Conservation (phyloP, 495 filamentous ascomycete species). For the Penicillium coffeae region DNA sequence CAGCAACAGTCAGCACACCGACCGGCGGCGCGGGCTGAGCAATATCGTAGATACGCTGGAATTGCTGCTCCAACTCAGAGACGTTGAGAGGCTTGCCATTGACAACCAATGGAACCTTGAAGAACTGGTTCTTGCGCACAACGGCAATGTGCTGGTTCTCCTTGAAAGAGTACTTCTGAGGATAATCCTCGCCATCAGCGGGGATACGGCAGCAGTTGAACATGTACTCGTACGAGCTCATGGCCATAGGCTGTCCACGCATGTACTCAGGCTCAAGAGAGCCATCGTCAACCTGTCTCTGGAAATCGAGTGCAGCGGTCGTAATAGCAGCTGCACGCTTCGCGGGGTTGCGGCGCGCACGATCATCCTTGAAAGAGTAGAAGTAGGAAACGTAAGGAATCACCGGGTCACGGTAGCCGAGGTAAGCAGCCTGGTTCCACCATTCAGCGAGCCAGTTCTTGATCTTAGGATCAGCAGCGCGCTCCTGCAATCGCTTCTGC, state of each 20-base stretch:
- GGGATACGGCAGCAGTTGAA: conserved; percentile 92
- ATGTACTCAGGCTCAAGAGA: conserved; percentile 96
- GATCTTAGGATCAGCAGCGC: conserved; percentile 74
- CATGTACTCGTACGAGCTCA: conserved; percentile 98
- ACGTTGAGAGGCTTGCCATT: conserved; percentile 80
- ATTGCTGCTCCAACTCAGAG: conserved; percentile 82
- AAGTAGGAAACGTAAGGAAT: conserved; percentile 99
- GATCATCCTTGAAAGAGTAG: conserved; percentile 95
- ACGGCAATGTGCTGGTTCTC: conserved; percentile 83
- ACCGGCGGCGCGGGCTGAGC: conserved; percentile 68
- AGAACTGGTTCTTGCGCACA: conserved; percentile 94
- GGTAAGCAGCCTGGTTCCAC: conserved; percentile 95
- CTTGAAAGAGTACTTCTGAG: conserved; percentile 69
- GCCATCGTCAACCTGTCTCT: conserved; percentile 79
- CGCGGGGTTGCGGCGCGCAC: conserved; percentile 77
- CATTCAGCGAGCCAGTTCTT: conserved; percentile 97
- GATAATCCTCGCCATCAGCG: conserved; percentile 75
- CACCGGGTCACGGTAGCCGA: conserved; percentile 90
- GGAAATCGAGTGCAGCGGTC: conserved; percentile 84
- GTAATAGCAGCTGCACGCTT: conserved; percentile 91
- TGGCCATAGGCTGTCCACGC: conserved; percentile 90
- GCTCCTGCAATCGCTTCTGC: conserved; percentile 81
- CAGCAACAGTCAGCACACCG: conserved; percentile 83
- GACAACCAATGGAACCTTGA: conserved; percentile 74
- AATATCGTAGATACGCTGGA: conserved; percentile 76